These are phyloP conservation scores for Raphanus sativus DNA, from an alignment of 345 rosid species.

Conservation along the genomic window DNA sequence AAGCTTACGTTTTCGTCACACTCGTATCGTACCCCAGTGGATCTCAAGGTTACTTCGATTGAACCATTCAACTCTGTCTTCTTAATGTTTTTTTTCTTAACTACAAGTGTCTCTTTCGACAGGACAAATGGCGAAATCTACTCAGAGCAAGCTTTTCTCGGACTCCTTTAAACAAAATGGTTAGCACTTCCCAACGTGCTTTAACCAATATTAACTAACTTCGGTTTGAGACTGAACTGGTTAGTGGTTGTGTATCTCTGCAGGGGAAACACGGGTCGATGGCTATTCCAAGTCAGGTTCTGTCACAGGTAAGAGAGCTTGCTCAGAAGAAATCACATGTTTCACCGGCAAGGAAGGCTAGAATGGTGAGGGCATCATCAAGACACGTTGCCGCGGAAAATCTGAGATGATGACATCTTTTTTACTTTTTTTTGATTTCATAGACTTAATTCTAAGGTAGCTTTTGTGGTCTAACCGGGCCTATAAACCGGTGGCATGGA, in stretches of 20 bases:
- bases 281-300: slow-evolving; percentile 63
- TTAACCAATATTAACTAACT: background rate
- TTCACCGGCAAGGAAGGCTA: slow-evolving; percentile 46
- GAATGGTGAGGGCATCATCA: slow-evolving; percentile 36
- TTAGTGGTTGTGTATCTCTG: slow-evolving; percentile 18
- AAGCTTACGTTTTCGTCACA: slow-evolving; percentile 70
- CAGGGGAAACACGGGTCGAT: slow-evolving; percentile 68
- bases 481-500: background rate
- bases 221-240: background rate
- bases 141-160: slow-evolving; percentile 79
- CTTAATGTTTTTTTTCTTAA: background rate
- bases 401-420: background rate
- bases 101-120: slow-evolving; percentile 12
- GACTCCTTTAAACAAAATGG: slow-evolving; percentile 62
- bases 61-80: background rate
- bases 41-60: slow-evolving; percentile 65
- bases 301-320: slow-evolving; percentile 77
- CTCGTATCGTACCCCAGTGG: slow-evolving; percentile 80
- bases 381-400: slow-evolving; percentile 29
- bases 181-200: slow-evolving; percentile 29
- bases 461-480: background rate
- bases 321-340: slow-evolving; percentile 62
- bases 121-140: slow-evolving; percentile 98
- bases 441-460: slow-evolving; percentile 20
- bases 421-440: background rate